Percentiles rank a stretch among this genome's conserved stretches.
These are phyloP conservation scores for Amborella trichopoda DNA, from an alignment of 164 flowering plant genomes.

Conservation along the genomic window DNA sequence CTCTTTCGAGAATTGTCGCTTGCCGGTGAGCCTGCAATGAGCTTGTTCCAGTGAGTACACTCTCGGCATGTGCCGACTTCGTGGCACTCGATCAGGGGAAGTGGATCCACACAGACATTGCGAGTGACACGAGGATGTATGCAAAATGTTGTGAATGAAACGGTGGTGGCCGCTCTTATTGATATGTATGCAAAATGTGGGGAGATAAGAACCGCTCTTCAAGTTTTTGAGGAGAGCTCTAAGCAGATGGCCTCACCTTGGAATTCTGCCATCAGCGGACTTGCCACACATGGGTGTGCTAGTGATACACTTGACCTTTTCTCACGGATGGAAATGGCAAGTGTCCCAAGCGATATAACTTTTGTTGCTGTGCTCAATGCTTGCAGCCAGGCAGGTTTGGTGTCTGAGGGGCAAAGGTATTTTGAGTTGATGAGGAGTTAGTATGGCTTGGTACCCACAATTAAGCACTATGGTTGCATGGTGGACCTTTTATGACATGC, in stretches of 20 bases:
- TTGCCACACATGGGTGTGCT: slow-evolving; percentile 13
- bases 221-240: slow-evolving; percentile 8
- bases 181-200: slow-evolving; percentile 30
- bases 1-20: slow-evolving; percentile 10
- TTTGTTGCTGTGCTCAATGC: slow-evolving; percentile 14
- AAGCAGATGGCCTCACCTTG: slow-evolving; percentile 9
- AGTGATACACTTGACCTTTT: slow-evolving; percentile 5
- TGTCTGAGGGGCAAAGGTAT: slow-evolving; percentile 13
- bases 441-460: too few relatives aligned
- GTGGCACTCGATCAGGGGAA: slow-evolving; percentile 17
- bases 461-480: too few relatives aligned
- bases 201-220: slow-evolving; percentile 11
- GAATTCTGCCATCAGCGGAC: slow-evolving; percentile 16
- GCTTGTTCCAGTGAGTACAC: slow-evolving; percentile 10
- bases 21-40: slow-evolving; percentile 8
- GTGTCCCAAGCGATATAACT: slow-evolving; percentile 7
- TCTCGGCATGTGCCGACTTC: slow-evolving; percentile 16
- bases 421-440: too few relatives aligned
- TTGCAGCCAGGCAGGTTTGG: slow-evolving; percentile 12
- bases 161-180: slow-evolving; percentile 18
- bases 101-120: slow-evolving; percentile 14
- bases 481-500: too few relatives aligned
- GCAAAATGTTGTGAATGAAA: slow-evolving; percentile 4
- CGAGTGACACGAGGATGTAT: slow-evolving; percentile 4
- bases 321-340: slow-evolving; percentile 6